Conservation (phyloP, 345 rosid species). For the Salix suchowensis region DNA sequence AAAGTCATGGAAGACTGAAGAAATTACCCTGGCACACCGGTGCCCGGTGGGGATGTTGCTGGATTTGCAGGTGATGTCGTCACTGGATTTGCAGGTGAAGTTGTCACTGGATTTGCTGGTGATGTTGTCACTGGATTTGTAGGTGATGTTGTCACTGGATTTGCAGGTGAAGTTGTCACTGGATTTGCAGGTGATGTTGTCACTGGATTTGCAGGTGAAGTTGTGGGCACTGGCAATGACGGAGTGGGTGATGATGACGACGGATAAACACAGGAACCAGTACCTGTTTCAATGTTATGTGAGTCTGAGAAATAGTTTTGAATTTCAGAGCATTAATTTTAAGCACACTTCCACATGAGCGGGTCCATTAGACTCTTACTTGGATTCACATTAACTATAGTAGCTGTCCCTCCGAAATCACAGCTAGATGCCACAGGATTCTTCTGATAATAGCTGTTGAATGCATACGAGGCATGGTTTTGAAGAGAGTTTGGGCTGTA, state of each 20-base stretch:
- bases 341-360: not conserved
- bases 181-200: conserved; percentile 8
- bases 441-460: conserved; percentile 91
- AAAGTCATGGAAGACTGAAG: not conserved
- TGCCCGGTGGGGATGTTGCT: conserved; percentile 38
- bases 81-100: conserved; percentile 11
- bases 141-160: conserved; percentile 20
- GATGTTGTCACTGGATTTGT: conserved; percentile 14
- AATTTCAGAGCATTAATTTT: not conserved
- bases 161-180: too few relatives aligned
- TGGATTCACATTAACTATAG: conserved; percentile 59
- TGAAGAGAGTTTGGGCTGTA: conserved; percentile 63
- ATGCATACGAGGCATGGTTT: conserved; percentile 86
- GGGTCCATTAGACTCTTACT: conserved; percentile 46
- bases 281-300: conserved; percentile 41
- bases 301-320: not conserved
- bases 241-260: conserved; percentile 46
- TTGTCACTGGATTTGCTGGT: conserved; percentile 22
- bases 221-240: conserved; percentile 34
- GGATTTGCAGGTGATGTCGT: conserved; percentile 17
- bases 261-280: conserved; percentile 72
- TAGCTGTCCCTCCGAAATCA: conserved; percentile 79
- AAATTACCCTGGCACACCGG: conserved; percentile 44
- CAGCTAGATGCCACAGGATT: conserved; percentile 77
- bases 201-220: conserved; percentile 4